phyloP scores from a whole-genome alignment of 140 eudicot species.

The Oenanthe javanica region DNA sequence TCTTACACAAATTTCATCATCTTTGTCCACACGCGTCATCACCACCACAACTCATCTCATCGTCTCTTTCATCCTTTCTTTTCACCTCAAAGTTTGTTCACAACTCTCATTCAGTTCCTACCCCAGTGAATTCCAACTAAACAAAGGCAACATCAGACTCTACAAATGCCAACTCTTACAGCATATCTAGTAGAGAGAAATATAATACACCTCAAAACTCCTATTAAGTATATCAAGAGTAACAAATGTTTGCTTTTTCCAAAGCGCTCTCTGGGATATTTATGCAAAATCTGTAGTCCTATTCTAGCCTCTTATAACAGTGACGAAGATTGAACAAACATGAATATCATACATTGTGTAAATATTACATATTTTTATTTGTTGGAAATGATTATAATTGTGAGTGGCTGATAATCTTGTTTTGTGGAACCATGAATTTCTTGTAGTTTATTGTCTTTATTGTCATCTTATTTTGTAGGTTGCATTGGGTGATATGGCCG shows the following conservation, averaged over 20 bases:
- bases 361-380: background rate
- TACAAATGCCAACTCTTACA: background rate
- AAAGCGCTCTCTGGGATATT: background rate
- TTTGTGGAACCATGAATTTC: background rate
- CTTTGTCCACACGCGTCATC: too few species aligned
- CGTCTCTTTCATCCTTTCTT: too few species aligned
- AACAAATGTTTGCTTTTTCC: background rate
- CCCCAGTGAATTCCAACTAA: background rate
- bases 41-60: too few species aligned
- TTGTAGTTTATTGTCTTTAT: background rate
- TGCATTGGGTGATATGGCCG: constrained; percentile 98
- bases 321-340: background rate
- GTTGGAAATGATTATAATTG: background rate
- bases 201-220: background rate
- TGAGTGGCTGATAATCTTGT: background rate
- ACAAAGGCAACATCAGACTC: background rate
- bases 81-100: too few species aligned
- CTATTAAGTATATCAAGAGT: background rate
- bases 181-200: background rate
- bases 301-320: background rate
- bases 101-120: too few species aligned
- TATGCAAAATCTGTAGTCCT: background rate
- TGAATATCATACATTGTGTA: background rate
- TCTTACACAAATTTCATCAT: too few species aligned
- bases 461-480: constrained; percentile 32